These are phyloP conservation scores for Neofusicoccum sp. DNA, from an alignment of 2,329 filamentous ascomycete species.

Conservation along the genomic window DNA sequence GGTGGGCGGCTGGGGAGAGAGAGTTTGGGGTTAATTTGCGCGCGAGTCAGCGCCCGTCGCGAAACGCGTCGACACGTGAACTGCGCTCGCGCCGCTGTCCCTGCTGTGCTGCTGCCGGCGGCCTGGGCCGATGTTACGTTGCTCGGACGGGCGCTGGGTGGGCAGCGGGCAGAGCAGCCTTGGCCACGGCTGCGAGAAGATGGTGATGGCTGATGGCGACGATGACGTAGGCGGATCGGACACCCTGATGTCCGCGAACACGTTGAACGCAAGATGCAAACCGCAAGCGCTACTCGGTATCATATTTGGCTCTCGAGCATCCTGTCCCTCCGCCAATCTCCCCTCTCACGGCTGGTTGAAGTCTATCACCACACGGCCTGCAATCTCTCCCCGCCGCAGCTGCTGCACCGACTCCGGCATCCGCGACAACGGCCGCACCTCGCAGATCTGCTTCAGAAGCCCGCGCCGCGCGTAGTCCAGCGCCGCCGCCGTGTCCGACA, in stretches of 20 bases:
- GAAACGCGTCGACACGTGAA: not conserved
- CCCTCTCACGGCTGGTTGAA: slow-evolving; percentile 47
- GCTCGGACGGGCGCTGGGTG: too few relatives aligned
- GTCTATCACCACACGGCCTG: slow-evolving; percentile 57
- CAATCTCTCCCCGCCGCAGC: slow-evolving; percentile 53
- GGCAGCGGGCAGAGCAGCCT: too few relatives aligned
- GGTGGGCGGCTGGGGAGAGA: not conserved
- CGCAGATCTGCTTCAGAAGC: slow-evolving; percentile 53
- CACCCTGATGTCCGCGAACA: not conserved
- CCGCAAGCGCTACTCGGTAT: too few relatives aligned
- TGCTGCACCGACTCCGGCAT: slow-evolving; percentile 56
- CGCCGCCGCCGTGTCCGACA: slow-evolving; percentile 51
- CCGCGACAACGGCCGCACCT: slow-evolving; percentile 50
- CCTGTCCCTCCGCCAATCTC: not conserved
- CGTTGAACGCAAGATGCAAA: not conserved
- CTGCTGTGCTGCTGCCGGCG: too few relatives aligned
- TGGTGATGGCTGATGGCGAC: too few relatives aligned
- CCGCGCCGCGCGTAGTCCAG: slow-evolving; percentile 55
- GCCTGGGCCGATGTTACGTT: too few relatives aligned
- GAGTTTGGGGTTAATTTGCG: not conserved
- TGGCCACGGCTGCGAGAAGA: too few relatives aligned
- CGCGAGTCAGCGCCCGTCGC: not conserved
- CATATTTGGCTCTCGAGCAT: not conserved
- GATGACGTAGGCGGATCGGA: too few relatives aligned
- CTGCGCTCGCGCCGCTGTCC: not conserved